A percentile compares a stretch with the other conserved stretches of the same genome.
These are phyloP conservation scores for Apiospora sp. DNA, from an alignment of 2,329 filamentous ascomycete species.

Conservation along the genomic window DNA sequence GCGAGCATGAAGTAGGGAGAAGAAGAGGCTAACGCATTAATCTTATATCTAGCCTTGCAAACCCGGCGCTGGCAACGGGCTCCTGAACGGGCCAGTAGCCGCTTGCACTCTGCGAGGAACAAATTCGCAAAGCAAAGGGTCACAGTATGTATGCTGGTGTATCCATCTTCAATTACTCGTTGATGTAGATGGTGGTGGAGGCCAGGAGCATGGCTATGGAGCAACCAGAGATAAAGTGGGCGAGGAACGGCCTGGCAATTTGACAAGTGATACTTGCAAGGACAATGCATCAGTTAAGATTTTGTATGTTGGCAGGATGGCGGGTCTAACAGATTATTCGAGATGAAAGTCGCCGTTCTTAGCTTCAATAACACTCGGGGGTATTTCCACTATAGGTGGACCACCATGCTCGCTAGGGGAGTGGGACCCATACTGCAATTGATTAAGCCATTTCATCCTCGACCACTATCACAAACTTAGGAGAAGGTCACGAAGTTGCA, in stretches of 20 bases:
- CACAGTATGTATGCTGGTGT: slow-evolving; percentile 17
- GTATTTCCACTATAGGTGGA: slow-evolving; percentile 18
- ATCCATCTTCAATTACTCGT: slow-evolving; percentile 15
- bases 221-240: slow-evolving; percentile 5
- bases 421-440: not conserved
- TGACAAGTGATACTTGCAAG: slow-evolving; percentile 12
- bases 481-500: not conserved
- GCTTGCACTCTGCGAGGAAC: too few relatives aligned
- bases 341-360: slow-evolving; percentile 15
- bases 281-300: slow-evolving; percentile 4
- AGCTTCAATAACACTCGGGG: slow-evolving; percentile 19
- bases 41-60: not conserved
- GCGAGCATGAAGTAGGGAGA: slow-evolving; percentile 15
- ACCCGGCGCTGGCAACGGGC: not conserved
- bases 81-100: not conserved
- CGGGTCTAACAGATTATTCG: slow-evolving; percentile 5
- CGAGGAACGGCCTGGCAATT: slow-evolving; percentile 10
- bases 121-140: not conserved
- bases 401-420: not conserved
- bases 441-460: slow-evolving; percentile 11
- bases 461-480: not conserved
- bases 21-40: slow-evolving; percentile 5
- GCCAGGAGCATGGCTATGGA: slow-evolving; percentile 15
- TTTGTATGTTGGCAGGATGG: not conserved
- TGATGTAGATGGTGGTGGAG: slow-evolving; percentile 14